Evolutionary conservation across 2,329 filamentous ascomycete species (phyloP).

Genomic region (Diaporthe citri): DNA sequence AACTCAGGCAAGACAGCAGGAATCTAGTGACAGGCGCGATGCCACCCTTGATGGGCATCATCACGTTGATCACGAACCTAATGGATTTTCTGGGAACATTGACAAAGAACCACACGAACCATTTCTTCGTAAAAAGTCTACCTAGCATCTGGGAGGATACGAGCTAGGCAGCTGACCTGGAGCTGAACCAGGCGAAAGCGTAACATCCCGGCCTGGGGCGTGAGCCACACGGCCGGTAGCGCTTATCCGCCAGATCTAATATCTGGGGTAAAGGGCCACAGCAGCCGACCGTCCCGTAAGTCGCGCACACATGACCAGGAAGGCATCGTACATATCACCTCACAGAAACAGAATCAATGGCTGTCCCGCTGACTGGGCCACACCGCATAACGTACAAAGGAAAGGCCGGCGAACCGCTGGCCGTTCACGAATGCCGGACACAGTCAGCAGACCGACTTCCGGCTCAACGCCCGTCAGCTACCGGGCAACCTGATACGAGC

Average conservation of each 20-base stretch:
- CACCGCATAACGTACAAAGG: not conserved
- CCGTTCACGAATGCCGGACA: not conserved
- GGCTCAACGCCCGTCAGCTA: not conserved
- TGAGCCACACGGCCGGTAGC: constrained; percentile 26
- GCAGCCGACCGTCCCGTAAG: constrained; percentile 4
- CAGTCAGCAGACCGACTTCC: constrained; percentile 31
- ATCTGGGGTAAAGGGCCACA: constrained; percentile 33
- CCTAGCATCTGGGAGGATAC: constrained; percentile 6
- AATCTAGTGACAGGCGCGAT: not conserved
- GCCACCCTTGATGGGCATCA: not conserved
- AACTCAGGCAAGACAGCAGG: not conserved
- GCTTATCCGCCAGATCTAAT: constrained; percentile 23
- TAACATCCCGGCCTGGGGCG: not conserved
- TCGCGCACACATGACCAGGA: not conserved
- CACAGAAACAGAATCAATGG: not conserved
- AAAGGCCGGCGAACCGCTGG: not conserved
- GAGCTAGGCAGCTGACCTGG: constrained; percentile 12
- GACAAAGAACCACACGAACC: not conserved
- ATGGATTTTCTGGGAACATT: too few species aligned
- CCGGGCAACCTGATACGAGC: constrained; percentile 16
- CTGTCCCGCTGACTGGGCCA: constrained; percentile 15
- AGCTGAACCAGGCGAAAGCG: constrained; percentile 12
- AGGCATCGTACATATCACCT: not conserved
- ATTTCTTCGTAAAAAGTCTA: not conserved
- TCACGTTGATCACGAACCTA: not conserved